phyloP scores from a whole-genome alignment of 352 stramenopile genomes.

The Phytophthora aleatoria region DNA sequence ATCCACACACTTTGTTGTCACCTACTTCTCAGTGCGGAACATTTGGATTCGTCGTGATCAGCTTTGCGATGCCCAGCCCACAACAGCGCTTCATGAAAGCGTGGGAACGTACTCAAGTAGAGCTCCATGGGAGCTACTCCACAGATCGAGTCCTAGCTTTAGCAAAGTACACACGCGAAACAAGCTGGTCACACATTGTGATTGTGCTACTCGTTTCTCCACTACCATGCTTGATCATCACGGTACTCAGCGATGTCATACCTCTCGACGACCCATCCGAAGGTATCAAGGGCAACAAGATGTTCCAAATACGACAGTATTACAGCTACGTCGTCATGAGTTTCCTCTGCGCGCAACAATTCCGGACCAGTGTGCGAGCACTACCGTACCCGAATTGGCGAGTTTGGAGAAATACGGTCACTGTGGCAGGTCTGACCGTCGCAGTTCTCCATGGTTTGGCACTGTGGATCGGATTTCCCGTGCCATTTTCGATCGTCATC shows the following conservation, averaged over 20 bases:
- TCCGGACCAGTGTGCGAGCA: constrained; percentile 11
- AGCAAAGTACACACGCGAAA: constrained; percentile 7
- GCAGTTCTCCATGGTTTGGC: constrained; percentile 3
- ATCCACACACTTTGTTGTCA: no score
- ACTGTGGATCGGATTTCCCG: constrained; percentile 12
- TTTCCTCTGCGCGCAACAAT: constrained; percentile 17
- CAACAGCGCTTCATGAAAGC: not conserved
- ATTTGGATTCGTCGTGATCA: not conserved
- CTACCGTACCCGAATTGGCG: constrained; percentile 18
- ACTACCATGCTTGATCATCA: constrained; percentile 21
- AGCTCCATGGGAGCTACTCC: constrained; percentile 9
- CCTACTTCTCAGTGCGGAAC: no score
- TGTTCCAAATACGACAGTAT: constrained; percentile 24
- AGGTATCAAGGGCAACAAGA: constrained; percentile 13
- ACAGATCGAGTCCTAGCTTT: constrained; percentile 3
- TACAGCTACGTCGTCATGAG: constrained; percentile 25
- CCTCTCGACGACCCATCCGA: constrained; percentile 14
- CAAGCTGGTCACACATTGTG: not conserved
- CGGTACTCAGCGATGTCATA: constrained; percentile 14
- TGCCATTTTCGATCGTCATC: constrained; percentile 24
- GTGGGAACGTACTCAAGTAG: constrained; percentile 3
- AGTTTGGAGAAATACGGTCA: constrained; percentile 2
- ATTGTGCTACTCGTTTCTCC: constrained; percentile 12
- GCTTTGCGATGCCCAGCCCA: not conserved
- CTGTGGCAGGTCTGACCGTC: constrained; percentile 7